Percentiles rank a stretch among this genome's conserved stretches.
These are phyloP conservation scores for Daldinia sp. DNA, from an alignment of 2,329 filamentous ascomycete genomes.

Conservation along the genomic window DNA sequence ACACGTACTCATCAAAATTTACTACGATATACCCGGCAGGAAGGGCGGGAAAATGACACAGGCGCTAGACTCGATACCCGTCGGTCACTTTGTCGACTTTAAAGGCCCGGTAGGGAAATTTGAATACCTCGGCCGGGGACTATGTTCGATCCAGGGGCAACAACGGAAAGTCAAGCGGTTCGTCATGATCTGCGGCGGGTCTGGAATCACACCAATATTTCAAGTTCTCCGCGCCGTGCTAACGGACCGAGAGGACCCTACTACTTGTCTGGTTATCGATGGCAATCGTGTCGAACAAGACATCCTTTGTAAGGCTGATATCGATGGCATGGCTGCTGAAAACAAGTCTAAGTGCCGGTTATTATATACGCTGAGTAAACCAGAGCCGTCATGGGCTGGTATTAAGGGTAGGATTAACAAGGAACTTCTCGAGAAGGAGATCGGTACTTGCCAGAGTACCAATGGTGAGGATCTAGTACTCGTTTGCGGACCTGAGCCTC, in stretches of 20 bases:
- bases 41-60: conserved; percentile 85
- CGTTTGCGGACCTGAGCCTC: conserved; percentile 80
- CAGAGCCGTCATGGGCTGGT: conserved; percentile 74
- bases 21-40: conserved; percentile 69
- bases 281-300: conserved; percentile 83
- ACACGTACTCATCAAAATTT: conserved; percentile 86
- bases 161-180: conserved; percentile 73
- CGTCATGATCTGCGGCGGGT: conserved; percentile 88
- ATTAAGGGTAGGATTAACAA: conserved; percentile 74
- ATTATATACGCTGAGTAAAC: conserved; percentile 76
- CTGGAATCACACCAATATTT: conserved; percentile 92
- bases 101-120: conserved; percentile 92
- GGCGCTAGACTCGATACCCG: conserved; percentile 77
- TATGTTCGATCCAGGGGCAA: conserved; percentile 70
- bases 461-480: conserved; percentile 72
- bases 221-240: conserved; percentile 83
- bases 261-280: conserved; percentile 78
- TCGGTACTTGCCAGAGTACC: conserved; percentile 55
- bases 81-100: conserved; percentile 82
- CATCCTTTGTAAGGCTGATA: conserved; percentile 81
- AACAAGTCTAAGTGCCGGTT: conserved; percentile 71
- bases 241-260: conserved; percentile 71
- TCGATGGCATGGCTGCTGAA: conserved; percentile 71
- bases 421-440: conserved; percentile 71
- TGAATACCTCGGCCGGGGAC: conserved; percentile 77